Percentiles rank a stretch among this genome's conserved stretches.
phyloP scores from a whole-genome alignment of 2,329 filamentous ascomycete genomes.

The Huntiella decipiens region DNA sequence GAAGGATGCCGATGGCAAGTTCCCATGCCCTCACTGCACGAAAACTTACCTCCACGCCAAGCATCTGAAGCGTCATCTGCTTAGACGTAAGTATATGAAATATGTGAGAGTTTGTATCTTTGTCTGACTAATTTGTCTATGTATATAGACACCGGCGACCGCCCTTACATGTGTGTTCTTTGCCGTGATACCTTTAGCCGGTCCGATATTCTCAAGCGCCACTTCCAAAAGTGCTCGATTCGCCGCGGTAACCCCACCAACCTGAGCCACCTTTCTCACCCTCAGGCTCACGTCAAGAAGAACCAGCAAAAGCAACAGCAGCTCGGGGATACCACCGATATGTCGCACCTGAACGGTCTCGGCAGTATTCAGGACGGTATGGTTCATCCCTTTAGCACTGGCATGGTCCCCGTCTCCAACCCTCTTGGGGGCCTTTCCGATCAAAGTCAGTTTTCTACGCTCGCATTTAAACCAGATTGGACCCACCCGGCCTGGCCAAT shows the following conservation, averaged over 20 bases:
- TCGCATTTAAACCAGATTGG: constrained; percentile 5
- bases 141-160: constrained; percentile 72
- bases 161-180: constrained; percentile 93
- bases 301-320: constrained; percentile 38
- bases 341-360: constrained; percentile 43
- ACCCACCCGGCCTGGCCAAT: constrained; percentile 2
- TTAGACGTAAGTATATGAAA: constrained; percentile 59
- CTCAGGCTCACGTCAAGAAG: constrained; percentile 76
- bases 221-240: constrained; percentile 98
- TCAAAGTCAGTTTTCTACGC: constrained; percentile 32
- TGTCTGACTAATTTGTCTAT: constrained; percentile 15
- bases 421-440: constrained; percentile 41
- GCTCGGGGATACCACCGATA: constrained; percentile 31
- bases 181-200: constrained; percentile 96
- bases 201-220: constrained; percentile 94
- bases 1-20: constrained; percentile 95
- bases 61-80: constrained; percentile 87
- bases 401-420: constrained; percentile 36
- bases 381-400: constrained; percentile 31
- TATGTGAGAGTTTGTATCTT: constrained; percentile 7
- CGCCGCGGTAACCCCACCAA: constrained; percentile 89
- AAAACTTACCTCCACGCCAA: constrained; percentile 97
- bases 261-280: constrained; percentile 83
- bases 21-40: constrained; percentile 91
- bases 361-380: constrained; percentile 38